Evolutionary conservation across 352 stramenopile species (phyloP), one percentile per base, ranked within the genome.

Genomic region (Phytophthora cactorum): DNA sequence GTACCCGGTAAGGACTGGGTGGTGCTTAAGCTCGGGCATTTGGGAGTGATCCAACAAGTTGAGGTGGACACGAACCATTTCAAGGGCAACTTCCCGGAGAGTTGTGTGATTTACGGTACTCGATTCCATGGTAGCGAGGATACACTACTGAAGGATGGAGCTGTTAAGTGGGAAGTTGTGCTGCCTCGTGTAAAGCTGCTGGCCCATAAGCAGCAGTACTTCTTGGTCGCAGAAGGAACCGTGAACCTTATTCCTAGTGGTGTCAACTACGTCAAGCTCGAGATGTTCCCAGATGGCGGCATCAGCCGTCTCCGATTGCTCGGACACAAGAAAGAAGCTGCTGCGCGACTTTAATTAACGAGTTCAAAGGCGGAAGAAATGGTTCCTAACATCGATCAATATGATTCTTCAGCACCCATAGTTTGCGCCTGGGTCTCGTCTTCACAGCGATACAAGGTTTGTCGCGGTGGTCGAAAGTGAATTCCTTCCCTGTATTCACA

Each of bases 1-100:
- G 80, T 94, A 12, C 83, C 91, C 1, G 90, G 89, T 1, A 96
- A 91, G 59, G 96, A 99, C 81, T 99, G 91, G 91, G 79, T 88
- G 2, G 80, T 98, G 51, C 75, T 98, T 27, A 95, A 97, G 56
- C 72, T 99, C 17, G 96, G 95, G 15, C 83, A 91, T 34, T 44
- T 78, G 12, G 84, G 83, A 7, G 70, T 92, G 46, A 81, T 96
- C 43, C 67, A 88, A 14, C 64, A 87, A 27, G 52, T 94, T 43
- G 86, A 93, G 47, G 82, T 98, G 5, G 96, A 98, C 77, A 99
- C 96, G 9, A 96, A 97, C 68, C 92, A 98, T 76, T 98, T 97
- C 68, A 97, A 96, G 62, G 96, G 96, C 59, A 99, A 99, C 68
- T 98, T 97, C 65, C 95, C 96, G 0, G 93, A 98, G 76, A 97